phyloP scores from a whole-genome alignment of 2,329 filamentous ascomycete species.

The Xylaria sp. region DNA sequence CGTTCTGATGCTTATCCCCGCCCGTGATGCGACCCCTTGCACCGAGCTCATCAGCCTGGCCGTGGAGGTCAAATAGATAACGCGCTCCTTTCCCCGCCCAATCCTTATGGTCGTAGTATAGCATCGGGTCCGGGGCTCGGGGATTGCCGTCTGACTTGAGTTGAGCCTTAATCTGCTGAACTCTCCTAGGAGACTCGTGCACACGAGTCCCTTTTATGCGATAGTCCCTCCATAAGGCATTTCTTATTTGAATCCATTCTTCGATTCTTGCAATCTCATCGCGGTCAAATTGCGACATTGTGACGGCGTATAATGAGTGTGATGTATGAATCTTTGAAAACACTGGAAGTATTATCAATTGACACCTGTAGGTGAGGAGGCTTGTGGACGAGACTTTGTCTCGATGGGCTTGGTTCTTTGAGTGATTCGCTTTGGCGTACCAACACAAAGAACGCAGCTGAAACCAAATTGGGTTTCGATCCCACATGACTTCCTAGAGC shows the following conservation, averaged over 20 bases:
- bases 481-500: constrained; percentile 5
- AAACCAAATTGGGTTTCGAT: constrained; percentile 5
- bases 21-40: too few species aligned
- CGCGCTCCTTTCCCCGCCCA: too few species aligned
- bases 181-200: background rate
- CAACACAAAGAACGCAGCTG: constrained; percentile 13
- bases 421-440: background rate
- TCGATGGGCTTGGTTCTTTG: background rate
- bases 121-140: background rate
- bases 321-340: background rate
- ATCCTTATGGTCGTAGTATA: background rate
- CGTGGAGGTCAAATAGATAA: too few species aligned
- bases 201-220: background rate
- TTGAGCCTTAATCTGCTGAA: background rate
- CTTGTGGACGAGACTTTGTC: too few species aligned
- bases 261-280: background rate
- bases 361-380: background rate
- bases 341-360: background rate
- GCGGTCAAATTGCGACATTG: background rate
- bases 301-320: background rate
- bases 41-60: too few species aligned
- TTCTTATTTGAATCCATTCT: background rate
- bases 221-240: background rate
- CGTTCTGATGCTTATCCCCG: background rate
- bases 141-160: background rate